A percentile compares a stretch with the other conserved stretches of the same genome.
These are phyloP conservation scores for Penicillium sp. DNA, from an alignment of 2,329 filamentous ascomycete species.

Conservation along the genomic window DNA sequence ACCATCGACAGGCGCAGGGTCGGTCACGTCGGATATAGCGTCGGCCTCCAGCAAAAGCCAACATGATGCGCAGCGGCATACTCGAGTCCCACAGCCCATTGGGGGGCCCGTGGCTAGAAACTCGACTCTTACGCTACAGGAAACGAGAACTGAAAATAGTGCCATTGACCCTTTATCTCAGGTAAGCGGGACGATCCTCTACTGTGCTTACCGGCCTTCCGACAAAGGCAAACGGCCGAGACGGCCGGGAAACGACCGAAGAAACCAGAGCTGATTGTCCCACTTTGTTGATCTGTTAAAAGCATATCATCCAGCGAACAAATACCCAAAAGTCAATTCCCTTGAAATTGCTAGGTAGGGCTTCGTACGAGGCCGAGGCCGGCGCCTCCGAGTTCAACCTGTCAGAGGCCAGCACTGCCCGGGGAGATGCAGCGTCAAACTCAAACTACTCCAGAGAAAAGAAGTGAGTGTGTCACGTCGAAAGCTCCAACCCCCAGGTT, in stretches of 20 bases:
- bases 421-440: slow-evolving; percentile 33
- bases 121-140: slow-evolving; percentile 28
- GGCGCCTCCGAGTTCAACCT: slow-evolving; percentile 37
- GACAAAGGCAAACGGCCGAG: neutral
- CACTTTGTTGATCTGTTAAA: neutral
- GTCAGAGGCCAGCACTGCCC: slow-evolving; percentile 32
- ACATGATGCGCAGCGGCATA: slow-evolving; percentile 30
- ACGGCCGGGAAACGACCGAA: neutral
- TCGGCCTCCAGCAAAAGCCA: slow-evolving; percentile 33
- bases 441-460: slow-evolving; percentile 58
- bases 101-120: slow-evolving; percentile 26
- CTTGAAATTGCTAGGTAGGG: slow-evolving; percentile 41
- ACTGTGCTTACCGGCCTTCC: neutral
- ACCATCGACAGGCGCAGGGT: slow-evolving; percentile 22
- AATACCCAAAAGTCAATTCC: slow-evolving; percentile 63
- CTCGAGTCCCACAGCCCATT: slow-evolving; percentile 21
- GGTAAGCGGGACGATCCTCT: slow-evolving; percentile 44
- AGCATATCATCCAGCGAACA: slow-evolving; percentile 68
- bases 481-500: neutral
- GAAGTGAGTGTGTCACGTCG: slow-evolving; percentile 57
- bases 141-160: slow-evolving; percentile 40
- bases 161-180: slow-evolving; percentile 69
- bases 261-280: slow-evolving; percentile 5
- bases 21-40: slow-evolving; percentile 31
- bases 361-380: slow-evolving; percentile 45